Evolutionary conservation across 805 yeast genomes (phyloP).

Genomic region (Dipodascus albidus): DNA sequence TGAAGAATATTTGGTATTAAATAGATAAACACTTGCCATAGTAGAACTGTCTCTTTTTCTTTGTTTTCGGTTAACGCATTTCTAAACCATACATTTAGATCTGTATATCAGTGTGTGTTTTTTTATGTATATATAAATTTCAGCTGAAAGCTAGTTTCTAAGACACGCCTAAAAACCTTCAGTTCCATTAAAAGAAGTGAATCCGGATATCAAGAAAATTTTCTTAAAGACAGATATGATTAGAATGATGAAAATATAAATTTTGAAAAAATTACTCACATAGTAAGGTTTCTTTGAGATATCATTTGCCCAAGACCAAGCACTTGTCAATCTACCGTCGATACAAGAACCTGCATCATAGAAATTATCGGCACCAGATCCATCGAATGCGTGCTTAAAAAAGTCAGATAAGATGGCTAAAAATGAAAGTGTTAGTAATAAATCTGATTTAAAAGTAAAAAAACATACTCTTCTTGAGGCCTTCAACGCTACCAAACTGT

Average conservation of each 20-base stretch:
- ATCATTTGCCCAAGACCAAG: constrained; percentile 74
- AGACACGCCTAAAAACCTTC: constrained; percentile 50
- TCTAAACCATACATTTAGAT: no score
- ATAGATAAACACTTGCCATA: no score
- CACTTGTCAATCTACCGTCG: constrained; percentile 70
- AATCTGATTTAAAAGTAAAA: constrained; percentile 40
- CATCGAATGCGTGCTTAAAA: constrained; percentile 54
- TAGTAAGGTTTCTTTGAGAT: constrained; percentile 57
- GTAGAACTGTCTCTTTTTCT: no score
- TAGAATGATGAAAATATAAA: no score
- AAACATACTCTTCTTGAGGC: constrained; percentile 30
- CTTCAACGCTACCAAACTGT: constrained; percentile 46
- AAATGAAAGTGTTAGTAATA: background rate
- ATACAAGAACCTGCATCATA: constrained; percentile 79
- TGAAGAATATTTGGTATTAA: no score
- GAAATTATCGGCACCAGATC: constrained; percentile 76
- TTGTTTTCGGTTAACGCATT: no score
- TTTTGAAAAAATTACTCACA: constrained; percentile 13
- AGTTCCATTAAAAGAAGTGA: constrained; percentile 63
- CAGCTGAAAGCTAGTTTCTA: no score
- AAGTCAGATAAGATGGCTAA: constrained; percentile 35
- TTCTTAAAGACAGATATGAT: constrained; percentile 20
- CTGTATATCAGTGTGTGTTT: no score
- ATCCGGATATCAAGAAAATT: constrained; percentile 55
- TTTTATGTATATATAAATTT: no score